Conservation (phyloP, 768 basidiomycete species). For the Tylopilus balloui region DNA sequence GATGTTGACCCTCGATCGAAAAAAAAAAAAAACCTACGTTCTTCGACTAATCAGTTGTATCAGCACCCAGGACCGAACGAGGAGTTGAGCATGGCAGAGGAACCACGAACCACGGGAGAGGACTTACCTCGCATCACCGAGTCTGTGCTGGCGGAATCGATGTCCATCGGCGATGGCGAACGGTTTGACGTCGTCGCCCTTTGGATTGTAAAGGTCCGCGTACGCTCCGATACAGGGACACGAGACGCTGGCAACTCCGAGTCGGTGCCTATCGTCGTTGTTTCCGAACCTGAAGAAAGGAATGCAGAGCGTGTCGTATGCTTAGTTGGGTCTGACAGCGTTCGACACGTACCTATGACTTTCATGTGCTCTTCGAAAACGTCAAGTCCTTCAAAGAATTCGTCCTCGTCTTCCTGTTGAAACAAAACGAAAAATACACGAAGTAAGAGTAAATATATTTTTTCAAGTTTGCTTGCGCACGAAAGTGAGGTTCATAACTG, state of each 20-base stretch:
- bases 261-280: conserved; percentile 11
- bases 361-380: conserved; percentile 6
- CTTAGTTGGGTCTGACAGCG: neutral
- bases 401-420: conserved; percentile 25
- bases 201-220: conserved; percentile 19
- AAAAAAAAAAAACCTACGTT: conserved; percentile 9
- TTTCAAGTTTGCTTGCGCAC: conserved; percentile 13
- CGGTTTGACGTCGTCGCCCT: conserved; percentile 5
- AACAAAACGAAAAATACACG: neutral
- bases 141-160: conserved; percentile 11
- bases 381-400: conserved; percentile 17
- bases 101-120: neutral
- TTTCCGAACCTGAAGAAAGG: conserved; percentile 6
- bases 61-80: neutral
- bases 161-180: conserved; percentile 23
- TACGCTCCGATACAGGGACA: conserved; percentile 17
- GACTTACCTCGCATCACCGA: conserved; percentile 17
- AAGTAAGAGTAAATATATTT: conserved; percentile 1
- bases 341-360: conserved; percentile 17
- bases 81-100: neutral
- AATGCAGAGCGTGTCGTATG: neutral
- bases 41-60: conserved; percentile 11
- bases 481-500: conserved; percentile 17
- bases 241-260: conserved; percentile 5
- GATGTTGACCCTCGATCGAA: neutral